Evolutionary conservation across 2,329 filamentous ascomycete genomes (phyloP), one percentile per base, ranked within the genome.

Genomic region (Graphilbum ipis-grandicollis): DNA sequence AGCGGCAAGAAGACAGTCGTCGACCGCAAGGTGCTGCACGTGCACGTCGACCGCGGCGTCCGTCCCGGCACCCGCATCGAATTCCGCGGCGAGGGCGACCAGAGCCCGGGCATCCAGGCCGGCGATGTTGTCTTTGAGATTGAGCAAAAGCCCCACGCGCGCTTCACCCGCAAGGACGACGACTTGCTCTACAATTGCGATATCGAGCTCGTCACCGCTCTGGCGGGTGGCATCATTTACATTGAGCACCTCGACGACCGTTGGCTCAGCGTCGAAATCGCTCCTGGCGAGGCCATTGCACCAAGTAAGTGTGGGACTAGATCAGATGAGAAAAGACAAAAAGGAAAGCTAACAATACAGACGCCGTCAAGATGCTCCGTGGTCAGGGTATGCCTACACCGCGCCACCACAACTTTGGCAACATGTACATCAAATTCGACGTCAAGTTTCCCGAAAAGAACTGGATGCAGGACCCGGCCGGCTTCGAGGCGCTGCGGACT

Each of bases 51-150:
- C 61, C 79, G 78, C 54, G 90, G 90, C 61, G 85, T 98, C 44
- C 79, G 79, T 59, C 86, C 74, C 54, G 90, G 90, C 43, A 88
- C 88, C 60, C 93, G 93, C 68, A 84, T 98, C 47, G 86, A 94
- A 56, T 98, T 96, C 69, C 76, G 80, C 39, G 90, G 90, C 40
- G 90, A 98, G 57, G 90, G 90, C 60, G 90, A 98, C 56, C 90
- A 96, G 56, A 76, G 86, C 40, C 90, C 90, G 17, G 88, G 86
- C 46, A 81, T 93, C 37, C 73, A 93, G 55, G 81, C 90, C 14
- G 90, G 92, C 46, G 92, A 98, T 54, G 90, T 98, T 40, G 80
- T 94, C 43, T 98, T 98, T 55, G 86, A 96, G 64, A 96, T 98
- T 46, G 88, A 96, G 61, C 85, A 96, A 68, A 98, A 98, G 72